A percentile compares a stretch with the other conserved stretches of the same genome.
These are phyloP conservation scores for Candida koratica DNA, from an alignment of 805 yeast species.

Conservation along the genomic window DNA sequence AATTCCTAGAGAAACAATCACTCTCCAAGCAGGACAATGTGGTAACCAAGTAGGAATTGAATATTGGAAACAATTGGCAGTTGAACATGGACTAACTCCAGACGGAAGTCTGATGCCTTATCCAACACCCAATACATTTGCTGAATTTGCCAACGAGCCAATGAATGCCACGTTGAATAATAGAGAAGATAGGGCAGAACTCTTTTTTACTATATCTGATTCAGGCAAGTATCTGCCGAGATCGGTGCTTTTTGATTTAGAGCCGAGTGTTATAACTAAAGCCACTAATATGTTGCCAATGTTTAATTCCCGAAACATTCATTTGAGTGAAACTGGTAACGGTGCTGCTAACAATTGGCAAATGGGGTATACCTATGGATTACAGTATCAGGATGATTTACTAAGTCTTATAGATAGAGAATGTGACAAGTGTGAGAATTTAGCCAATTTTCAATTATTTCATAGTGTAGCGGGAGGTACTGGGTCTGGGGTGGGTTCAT, in stretches of 20 bases:
- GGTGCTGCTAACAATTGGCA: slow-evolving; percentile 99
- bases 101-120: slow-evolving; percentile 53
- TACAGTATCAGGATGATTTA: slow-evolving; percentile 63
- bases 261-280: slow-evolving; percentile 79
- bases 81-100: slow-evolving; percentile 77
- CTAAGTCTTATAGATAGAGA: slow-evolving; percentile 84
- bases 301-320: slow-evolving; percentile 80
- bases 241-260: slow-evolving; percentile 79
- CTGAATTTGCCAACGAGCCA: slow-evolving; percentile 16
- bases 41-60: slow-evolving; percentile 94
- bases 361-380: slow-evolving; percentile 78
- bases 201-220: slow-evolving; percentile 76
- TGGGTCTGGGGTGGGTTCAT: slow-evolving; percentile 93
- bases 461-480: slow-evolving; percentile 99
- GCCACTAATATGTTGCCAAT: slow-evolving; percentile 52
- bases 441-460: slow-evolving; percentile 84
- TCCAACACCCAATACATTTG: slow-evolving; percentile 19
- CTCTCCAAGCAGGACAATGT: slow-evolving; percentile 85
- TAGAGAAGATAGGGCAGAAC: slow-evolving; percentile 67
- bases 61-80: slow-evolving; percentile 86
- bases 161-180: slow-evolving; percentile 11
- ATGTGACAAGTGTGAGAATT: slow-evolving; percentile 81
- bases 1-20: slow-evolving; percentile 54
- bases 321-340: slow-evolving; percentile 72
- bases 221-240: slow-evolving; percentile 82